Percentiles rank a stretch among this genome's conserved stretches.
Conservation (phyloP, 1,284 basidiomycete genomes). For the Boletus semigastroideus region DNA sequence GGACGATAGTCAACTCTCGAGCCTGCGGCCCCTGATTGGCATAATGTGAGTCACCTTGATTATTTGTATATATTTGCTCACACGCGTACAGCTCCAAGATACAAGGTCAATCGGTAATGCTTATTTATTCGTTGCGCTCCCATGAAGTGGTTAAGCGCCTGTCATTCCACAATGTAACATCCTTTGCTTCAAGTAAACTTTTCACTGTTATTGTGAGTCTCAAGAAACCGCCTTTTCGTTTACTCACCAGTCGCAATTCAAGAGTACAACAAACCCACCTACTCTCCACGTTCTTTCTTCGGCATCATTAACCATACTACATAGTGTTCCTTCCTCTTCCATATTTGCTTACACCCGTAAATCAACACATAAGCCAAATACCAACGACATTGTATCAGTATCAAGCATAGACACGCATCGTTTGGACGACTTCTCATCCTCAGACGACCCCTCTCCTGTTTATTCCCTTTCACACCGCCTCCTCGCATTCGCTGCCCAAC, state of each 20-base stretch:
- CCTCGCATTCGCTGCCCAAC: slow-evolving; percentile 57
- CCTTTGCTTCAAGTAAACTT: slow-evolving; percentile 49
- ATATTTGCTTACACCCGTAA: slow-evolving; percentile 37
- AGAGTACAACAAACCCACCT: slow-evolving; percentile 60
- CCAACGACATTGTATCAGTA: slow-evolving; percentile 40
- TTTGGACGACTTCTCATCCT: slow-evolving; percentile 15
- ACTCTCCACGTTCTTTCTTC: slow-evolving; percentile 58
- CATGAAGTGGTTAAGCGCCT: slow-evolving; percentile 56
- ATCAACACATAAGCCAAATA: slow-evolving; percentile 34
- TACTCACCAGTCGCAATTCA: slow-evolving; percentile 4
- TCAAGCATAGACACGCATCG: slow-evolving; percentile 33
- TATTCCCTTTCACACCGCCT: slow-evolving; percentile 64
- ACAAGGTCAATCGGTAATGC: slow-evolving; percentile 36
- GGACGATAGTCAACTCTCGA: slow-evolving; percentile 32
- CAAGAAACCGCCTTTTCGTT: background rate
- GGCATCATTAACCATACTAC: slow-evolving; percentile 49
- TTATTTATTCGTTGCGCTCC: slow-evolving; percentile 61
- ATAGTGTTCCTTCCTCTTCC: slow-evolving; percentile 48
- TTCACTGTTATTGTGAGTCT: slow-evolving; percentile 60
- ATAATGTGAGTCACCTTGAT: slow-evolving; percentile 47
- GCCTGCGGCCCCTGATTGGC: slow-evolving; percentile 51
- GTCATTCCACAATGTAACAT: slow-evolving; percentile 42
- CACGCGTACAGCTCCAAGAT: slow-evolving; percentile 22
- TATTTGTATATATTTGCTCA: background rate
- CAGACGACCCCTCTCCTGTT: slow-evolving; percentile 41